These are phyloP conservation scores for Linnemannia schmuckeri DNA, from an alignment of 192 early-diverging fungal species.

Conservation along the genomic window DNA sequence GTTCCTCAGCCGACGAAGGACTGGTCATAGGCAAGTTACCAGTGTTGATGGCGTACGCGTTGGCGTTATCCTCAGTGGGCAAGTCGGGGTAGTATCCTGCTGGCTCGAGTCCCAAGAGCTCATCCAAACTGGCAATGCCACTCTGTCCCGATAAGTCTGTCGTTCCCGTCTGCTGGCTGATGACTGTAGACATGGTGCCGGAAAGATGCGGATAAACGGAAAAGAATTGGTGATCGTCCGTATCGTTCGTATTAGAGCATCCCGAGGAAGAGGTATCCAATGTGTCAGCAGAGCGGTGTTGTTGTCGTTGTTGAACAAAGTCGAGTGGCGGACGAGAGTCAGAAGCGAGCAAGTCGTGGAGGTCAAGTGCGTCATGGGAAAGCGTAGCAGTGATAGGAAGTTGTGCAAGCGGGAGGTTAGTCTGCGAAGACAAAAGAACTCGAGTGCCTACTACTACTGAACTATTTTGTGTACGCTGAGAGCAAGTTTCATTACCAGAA, in stretches of 20 bases:
- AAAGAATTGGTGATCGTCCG: neutral
- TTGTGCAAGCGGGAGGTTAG: conserved; percentile 15
- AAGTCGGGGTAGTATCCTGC: conserved; percentile 9
- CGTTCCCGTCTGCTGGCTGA: conserved; percentile 19
- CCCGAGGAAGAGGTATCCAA: neutral
- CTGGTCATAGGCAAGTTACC: conserved; percentile 12
- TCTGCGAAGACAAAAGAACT: neutral
- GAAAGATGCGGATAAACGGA: neutral
- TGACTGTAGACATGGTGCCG: conserved; percentile 6
- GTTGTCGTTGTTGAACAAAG: neutral
- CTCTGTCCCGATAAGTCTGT: conserved; percentile 22
- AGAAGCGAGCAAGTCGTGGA: neutral
- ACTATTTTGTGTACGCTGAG: neutral
- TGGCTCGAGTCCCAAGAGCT: conserved; percentile 26
- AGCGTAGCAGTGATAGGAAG: neutral
- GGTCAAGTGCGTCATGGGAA: neutral
- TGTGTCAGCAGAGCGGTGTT: neutral
- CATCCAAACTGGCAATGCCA: conserved; percentile 25
- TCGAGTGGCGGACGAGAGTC: neutral
- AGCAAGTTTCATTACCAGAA: conserved; percentile 32
- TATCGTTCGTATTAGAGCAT: neutral
- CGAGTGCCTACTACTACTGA: neutral
- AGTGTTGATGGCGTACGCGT: neutral
- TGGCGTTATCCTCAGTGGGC: neutral
- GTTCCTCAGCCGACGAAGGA: neutral